phyloP scores from a whole-genome alignment of 2,329 filamentous ascomycete genomes.

The Fonsecaea pedrosoi region DNA sequence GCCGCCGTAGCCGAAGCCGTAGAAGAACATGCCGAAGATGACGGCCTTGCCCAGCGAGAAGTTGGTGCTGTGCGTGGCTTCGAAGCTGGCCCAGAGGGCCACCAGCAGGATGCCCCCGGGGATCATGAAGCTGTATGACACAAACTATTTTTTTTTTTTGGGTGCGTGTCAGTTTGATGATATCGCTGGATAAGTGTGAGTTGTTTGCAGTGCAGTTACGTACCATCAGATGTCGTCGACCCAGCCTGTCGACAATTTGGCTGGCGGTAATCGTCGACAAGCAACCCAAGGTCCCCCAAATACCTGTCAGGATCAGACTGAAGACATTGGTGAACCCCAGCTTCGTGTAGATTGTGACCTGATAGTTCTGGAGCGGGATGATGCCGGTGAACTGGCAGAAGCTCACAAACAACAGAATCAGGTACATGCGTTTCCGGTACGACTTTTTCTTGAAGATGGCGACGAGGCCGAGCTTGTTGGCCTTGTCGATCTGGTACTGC shows the following conservation, averaged over 20 bases:
- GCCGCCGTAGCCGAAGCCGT: conserved; percentile 13
- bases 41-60: conserved; percentile 6
- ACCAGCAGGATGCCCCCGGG: conserved; percentile 4
- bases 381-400: conserved; percentile 51
- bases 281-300: conserved; percentile 90
- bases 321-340: conserved; percentile 55
- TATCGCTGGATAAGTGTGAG: conserved; percentile 61
- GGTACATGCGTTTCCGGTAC: conserved; percentile 12
- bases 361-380: conserved; percentile 92
- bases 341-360: conserved; percentile 73
- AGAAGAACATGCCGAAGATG: conserved; percentile 20
- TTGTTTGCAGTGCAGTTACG: conserved; percentile 44
- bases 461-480: conserved; percentile 4
- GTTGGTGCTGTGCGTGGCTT: conserved; percentile 6
- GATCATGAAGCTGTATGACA: conserved; percentile 17
- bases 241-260: conserved; percentile 63
- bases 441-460: conserved; percentile 17
- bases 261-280: conserved; percentile 69
- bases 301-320: conserved; percentile 73
- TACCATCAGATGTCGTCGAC: conserved; percentile 63
- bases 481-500: conserved; percentile 17
- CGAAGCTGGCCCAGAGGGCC: conserved; percentile 16
- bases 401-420: conserved; percentile 8
- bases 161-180: conserved; percentile 51
- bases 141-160: neutral